phyloP scores from a whole-genome alignment of 2,329 filamentous ascomycete genomes.

The Coleophoma cylindrospora region DNA sequence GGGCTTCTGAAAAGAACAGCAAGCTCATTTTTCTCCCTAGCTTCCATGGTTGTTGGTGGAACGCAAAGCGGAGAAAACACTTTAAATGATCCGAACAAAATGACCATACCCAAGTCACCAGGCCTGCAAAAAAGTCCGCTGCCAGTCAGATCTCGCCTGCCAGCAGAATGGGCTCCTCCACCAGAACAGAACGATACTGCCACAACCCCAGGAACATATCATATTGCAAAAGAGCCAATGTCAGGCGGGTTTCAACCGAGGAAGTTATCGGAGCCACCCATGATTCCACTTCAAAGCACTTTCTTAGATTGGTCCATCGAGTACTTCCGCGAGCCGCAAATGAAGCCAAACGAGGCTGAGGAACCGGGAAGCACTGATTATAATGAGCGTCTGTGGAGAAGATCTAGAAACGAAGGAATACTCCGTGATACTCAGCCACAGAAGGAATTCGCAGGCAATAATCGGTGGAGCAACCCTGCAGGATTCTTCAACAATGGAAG shows the following conservation, averaged over 20 bases:
- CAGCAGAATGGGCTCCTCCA: conserved; percentile 55
- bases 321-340: conserved; percentile 97
- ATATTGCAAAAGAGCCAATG: conserved; percentile 71
- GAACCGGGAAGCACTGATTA: conserved; percentile 96
- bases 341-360: conserved; percentile 93
- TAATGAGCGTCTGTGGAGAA: conserved; percentile 88
- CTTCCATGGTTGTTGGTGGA: conserved; percentile 38
- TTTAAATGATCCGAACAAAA: conserved; percentile 13
- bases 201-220: conserved; percentile 64
- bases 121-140: conserved; percentile 18
- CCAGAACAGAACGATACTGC: conserved; percentile 71
- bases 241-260: conserved; percentile 69
- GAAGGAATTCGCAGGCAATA: conserved; percentile 80
- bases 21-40: conserved; percentile 51
- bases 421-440: conserved; percentile 89
- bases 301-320: conserved; percentile 96
- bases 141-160: conserved; percentile 36
- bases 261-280: conserved; percentile 51
- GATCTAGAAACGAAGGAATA: conserved; percentile 88
- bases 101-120: conserved; percentile 19
- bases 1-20: conserved; percentile 59
- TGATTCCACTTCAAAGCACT: conserved; percentile 71
- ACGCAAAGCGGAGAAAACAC: conserved; percentile 20
- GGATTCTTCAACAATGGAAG: conserved; percentile 84
- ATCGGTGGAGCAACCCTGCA: conserved; percentile 80